Percentiles rank a stretch among this genome's conserved stretches.
phyloP scores from a whole-genome alignment of 805 yeast genomes.

The Yarrowia bubula region DNA sequence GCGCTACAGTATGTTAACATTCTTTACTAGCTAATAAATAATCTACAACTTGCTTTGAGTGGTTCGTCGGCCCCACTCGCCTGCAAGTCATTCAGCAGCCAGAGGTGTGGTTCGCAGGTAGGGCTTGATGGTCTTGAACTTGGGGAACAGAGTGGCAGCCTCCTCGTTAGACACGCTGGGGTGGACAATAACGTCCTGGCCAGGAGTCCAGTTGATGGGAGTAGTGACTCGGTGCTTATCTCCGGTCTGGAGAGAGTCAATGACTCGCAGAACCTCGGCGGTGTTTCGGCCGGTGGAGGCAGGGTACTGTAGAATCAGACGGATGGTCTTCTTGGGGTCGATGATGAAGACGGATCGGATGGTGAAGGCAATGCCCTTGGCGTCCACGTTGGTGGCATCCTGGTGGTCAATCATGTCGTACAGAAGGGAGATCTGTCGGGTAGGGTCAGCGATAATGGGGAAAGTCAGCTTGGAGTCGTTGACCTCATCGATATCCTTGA shows the following conservation, averaged over 20 bases:
- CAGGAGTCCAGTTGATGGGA: constrained; percentile 89
- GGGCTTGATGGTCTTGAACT: constrained; percentile 86
- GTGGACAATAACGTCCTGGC: constrained; percentile 92
- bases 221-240: constrained; percentile 88
- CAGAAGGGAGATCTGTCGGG: constrained; percentile 75
- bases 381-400: constrained; percentile 70
- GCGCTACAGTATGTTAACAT: too few relatives aligned
- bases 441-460: constrained; percentile 90
- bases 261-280: constrained; percentile 85
- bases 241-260: constrained; percentile 85
- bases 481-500: constrained; percentile 88
- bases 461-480: constrained; percentile 71
- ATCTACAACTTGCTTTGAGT: constrained; percentile 26
- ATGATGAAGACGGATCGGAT: constrained; percentile 91
- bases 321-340: constrained; percentile 87
- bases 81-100: constrained; percentile 29
- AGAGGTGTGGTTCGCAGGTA: constrained; percentile 72
- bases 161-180: constrained; percentile 82
- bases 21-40: constrained; percentile 26
- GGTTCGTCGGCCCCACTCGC: constrained; percentile 23
- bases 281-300: constrained; percentile 96
- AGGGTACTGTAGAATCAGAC: constrained; percentile 86
- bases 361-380: constrained; percentile 78
- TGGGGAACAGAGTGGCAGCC: constrained; percentile 82
- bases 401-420: constrained; percentile 89